These are phyloP conservation scores for Protomyces gravidus DNA, from an alignment of 1,139 yeast species.

Conservation along the genomic window DNA sequence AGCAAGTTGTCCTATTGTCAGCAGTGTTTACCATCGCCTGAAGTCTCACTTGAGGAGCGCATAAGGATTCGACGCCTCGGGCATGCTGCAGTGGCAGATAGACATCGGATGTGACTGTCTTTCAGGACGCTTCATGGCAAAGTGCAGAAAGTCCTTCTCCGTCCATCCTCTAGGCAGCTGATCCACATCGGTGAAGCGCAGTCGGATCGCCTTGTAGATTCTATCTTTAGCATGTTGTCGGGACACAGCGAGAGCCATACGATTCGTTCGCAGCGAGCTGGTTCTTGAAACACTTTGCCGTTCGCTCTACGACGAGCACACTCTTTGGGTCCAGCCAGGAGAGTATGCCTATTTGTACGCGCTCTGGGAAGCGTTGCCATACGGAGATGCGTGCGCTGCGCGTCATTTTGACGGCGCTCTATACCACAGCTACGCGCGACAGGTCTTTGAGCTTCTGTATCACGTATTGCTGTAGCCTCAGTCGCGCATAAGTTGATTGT, in stretches of 20 bases:
- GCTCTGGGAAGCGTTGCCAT: no score
- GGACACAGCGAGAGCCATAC: background rate
- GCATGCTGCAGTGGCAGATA: no score
- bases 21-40: no score
- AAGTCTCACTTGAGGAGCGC: background rate
- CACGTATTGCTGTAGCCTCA: no score
- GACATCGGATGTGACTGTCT: no score
- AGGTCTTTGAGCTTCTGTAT: no score
- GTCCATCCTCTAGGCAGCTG: background rate
- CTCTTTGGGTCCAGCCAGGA: constrained; percentile 41
- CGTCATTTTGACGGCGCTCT: no score
- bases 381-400: no score
- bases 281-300: background rate
- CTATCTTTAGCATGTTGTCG: background rate
- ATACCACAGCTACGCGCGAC: no score
- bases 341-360: no score
- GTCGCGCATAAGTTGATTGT: no score
- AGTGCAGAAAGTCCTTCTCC: background rate
- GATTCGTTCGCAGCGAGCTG: background rate
- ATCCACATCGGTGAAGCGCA: background rate
- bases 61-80: background rate
- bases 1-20: no score
- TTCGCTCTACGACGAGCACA: background rate
- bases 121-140: background rate
- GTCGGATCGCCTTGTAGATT: background rate